phyloP scores from a whole-genome alignment of 164 flowering plant genomes.

The Vitis rotundifolia region DNA sequence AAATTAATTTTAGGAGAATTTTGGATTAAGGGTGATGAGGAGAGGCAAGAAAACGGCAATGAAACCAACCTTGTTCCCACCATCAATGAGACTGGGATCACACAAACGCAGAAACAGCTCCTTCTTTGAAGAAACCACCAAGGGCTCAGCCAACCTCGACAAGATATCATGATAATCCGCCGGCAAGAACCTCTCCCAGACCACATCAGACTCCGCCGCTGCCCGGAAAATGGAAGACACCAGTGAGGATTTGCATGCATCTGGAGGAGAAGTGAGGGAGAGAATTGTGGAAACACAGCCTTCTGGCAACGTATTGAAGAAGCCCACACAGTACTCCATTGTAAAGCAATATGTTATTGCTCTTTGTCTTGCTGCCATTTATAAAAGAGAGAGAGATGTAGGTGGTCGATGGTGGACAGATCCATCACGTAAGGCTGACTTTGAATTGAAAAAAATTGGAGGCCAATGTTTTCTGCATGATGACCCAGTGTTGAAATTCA shows the following conservation, averaged over 20 bases:
- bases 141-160: constrained; percentile 5
- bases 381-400: no score
- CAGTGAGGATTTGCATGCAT: constrained; percentile 30
- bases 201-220: constrained; percentile 33
- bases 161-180: constrained; percentile 27
- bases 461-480: no score
- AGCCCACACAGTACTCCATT: background rate
- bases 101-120: constrained; percentile 36
- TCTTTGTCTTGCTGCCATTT: no score
- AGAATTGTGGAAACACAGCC: constrained; percentile 31
- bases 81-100: constrained; percentile 30
- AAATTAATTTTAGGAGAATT: no score
- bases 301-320: constrained; percentile 30
- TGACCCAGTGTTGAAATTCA: no score
- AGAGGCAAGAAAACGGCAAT: no score
- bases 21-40: no score
- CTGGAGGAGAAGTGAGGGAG: constrained; percentile 39
- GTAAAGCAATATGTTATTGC: no score
- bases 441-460: no score
- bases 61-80: constrained; percentile 28
- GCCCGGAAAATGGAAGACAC: constrained; percentile 31
- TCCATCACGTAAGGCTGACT: no score
- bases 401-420: no score
- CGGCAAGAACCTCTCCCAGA: constrained; percentile 48
- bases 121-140: constrained; percentile 30